Conservation (phyloP, 2,329 filamentous ascomycete species). For the Chaetomium globosum region DNA sequence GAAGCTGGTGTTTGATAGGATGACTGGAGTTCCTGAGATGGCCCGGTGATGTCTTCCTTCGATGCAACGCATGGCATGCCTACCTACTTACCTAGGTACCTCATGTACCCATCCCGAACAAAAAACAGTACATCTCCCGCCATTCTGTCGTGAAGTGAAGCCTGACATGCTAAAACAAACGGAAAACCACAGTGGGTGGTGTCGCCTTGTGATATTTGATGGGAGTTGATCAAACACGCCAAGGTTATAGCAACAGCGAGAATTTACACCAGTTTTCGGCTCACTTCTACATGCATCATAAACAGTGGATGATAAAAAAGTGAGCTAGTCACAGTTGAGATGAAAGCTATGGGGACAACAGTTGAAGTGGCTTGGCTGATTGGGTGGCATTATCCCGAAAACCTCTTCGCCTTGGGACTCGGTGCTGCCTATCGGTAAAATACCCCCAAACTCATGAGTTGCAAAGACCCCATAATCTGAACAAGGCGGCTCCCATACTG, state of each 20-base stretch:
- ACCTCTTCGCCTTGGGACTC: background rate
- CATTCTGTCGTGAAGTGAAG: background rate
- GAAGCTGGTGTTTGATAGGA: background rate
- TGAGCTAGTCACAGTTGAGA: background rate
- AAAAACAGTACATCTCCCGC: no score
- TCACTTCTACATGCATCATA: no score
- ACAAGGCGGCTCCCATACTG: background rate
- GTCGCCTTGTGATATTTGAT: no score
- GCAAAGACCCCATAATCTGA: background rate
- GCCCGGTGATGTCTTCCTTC: no score
- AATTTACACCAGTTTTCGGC: no score
- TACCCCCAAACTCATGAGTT: background rate
- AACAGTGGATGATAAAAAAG: background rate
- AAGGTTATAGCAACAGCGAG: no score
- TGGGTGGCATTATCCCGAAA: background rate
- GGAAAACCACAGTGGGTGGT: no score
- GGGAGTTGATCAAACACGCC: no score
- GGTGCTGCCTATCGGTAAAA: background rate
- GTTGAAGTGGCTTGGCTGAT: background rate
- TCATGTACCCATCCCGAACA: no score
- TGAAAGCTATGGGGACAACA: background rate
- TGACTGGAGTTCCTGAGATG: background rate
- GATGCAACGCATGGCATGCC: no score
- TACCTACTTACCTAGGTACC: background rate
- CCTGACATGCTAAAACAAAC: no score